These are phyloP conservation scores for Drechmeria coniospora DNA, from an alignment of 2,329 filamentous ascomycete species.

Conservation along the genomic window DNA sequence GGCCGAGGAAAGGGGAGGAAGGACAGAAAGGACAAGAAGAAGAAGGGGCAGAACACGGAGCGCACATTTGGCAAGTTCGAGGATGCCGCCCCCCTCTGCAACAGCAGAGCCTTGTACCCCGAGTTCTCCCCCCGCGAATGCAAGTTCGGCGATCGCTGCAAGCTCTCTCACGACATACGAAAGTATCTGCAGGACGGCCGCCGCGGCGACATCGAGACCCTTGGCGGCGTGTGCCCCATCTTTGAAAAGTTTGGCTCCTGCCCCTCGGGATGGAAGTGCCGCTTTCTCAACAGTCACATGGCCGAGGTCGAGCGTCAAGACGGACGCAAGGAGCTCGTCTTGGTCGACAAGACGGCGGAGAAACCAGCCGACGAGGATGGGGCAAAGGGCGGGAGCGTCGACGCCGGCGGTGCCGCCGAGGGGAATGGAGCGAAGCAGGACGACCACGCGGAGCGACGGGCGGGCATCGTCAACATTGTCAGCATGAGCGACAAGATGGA, in stretches of 20 bases:
- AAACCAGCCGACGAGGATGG: conserved; percentile 2
- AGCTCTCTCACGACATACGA: conserved; percentile 67
- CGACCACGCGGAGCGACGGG: conserved; percentile 31
- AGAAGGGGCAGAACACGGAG: conserved; percentile 59
- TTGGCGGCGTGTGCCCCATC: conserved; percentile 67
- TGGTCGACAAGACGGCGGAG: conserved; percentile 32
- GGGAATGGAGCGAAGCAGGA: conserved; percentile 6
- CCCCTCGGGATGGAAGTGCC: conserved; percentile 81
- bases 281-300: conserved; percentile 78
- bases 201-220: conserved; percentile 60
- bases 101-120: conserved; percentile 50
- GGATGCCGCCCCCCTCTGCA: conserved; percentile 65
- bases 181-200: conserved; percentile 74
- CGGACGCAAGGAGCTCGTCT: conserved; percentile 66
- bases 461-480: conserved; percentile 63
- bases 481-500: conserved; percentile 54
- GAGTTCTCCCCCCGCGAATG: conserved; percentile 76
- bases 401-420: neutral
- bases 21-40: conserved; percentile 32
- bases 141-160: conserved; percentile 66
- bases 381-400: neutral
- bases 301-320: conserved; percentile 63
- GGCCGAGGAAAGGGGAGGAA: conserved; percentile 22
- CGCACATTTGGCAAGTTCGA: conserved; percentile 67
- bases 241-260: conserved; percentile 66